Base-by-base conservation (phyloP, 495 filamentous ascomycete genomes). In the Viridothelium virens region DNA sequence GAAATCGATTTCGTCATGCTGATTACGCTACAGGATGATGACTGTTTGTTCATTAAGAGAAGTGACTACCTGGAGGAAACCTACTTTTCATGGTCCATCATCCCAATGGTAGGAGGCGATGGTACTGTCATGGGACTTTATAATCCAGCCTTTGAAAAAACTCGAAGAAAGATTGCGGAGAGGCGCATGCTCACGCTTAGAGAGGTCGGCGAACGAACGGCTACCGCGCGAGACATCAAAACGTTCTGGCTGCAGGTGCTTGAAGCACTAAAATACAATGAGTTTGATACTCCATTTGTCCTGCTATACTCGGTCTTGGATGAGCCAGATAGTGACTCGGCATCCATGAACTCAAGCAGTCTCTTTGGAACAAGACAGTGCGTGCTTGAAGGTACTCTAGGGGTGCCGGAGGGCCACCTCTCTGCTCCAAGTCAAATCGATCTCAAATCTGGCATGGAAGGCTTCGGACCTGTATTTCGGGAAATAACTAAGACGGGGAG, bases 91-190 rank as follows among this genome's bases (percentile, higher is more conserved):
- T 89, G 86, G 86, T 83, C 82, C 1, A 82, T 89, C 63, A 85
- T 88, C 11, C 86, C 86, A 11, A 74, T 89, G 56, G 80, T 89
- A n/a, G 86, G 85, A 1, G 77, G 75, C 14, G 82, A 87, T 68
- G 86, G 86, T 1, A 77, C 77, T 7, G 83, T 87, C 33, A 79
- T 83, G n/a, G 86, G 85, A n/a, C 72, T 88, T 1, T 88, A 85
- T 68, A 88, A 89, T 69, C 86, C 86, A 25, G 83, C 84, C 0
- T 89, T 89, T 66, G 86, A 89, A 63, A 87, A 87, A 69, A 88
- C 86, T 2, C 73, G 84, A 46, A 79, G 85, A 38, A 88, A 84
- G 71, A 79, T 89, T 61, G 84, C 80, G 2, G 86, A 89, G 72
- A 76, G 86, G 61, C 79, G 85, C 61, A 88, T 88, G 86, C 74